These are phyloP conservation scores for Pleoardoris graminearum DNA, from an alignment of 2,329 filamentous ascomycete species.

Conservation along the genomic window DNA sequence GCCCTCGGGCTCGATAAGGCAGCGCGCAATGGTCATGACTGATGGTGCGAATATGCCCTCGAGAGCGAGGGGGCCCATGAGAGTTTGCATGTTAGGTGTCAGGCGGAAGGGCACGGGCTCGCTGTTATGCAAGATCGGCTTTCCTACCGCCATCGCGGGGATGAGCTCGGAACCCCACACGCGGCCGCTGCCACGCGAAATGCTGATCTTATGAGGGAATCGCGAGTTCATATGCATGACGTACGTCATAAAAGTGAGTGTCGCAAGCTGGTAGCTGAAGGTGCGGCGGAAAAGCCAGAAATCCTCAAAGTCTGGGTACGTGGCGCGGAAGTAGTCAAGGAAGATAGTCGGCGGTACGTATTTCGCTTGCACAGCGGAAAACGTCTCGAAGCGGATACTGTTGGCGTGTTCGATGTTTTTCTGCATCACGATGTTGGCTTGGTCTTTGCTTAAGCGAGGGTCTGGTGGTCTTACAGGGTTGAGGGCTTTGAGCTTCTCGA, in stretches of 20 bases:
- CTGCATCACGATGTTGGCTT: constrained; percentile 46
- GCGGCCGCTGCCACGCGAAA: constrained; percentile 83
- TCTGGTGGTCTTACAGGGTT: constrained; percentile 35
- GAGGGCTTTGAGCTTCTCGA: constrained; percentile 86
- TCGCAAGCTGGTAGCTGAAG: constrained; percentile 93
- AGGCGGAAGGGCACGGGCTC: constrained; percentile 97
- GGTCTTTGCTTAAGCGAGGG: not conserved
- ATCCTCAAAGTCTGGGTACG: constrained; percentile 85
- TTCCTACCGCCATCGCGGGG: constrained; percentile 80
- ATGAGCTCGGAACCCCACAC: constrained; percentile 97
- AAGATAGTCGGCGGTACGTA: constrained; percentile 83
- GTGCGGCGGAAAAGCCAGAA: constrained; percentile 99
- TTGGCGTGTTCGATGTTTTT: constrained; percentile 70
- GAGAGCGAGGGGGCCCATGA: constrained; percentile 94
- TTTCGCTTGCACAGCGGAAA: constrained; percentile 90
- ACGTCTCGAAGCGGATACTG: constrained; percentile 83
- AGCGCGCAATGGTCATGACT: constrained; percentile 94
- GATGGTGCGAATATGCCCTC: constrained; percentile 96
- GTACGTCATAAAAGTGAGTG: constrained; percentile 98
- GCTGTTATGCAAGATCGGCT: constrained; percentile 90
- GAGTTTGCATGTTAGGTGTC: constrained; percentile 90
- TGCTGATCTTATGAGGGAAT: constrained; percentile 93
- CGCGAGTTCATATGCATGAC: constrained; percentile 96
- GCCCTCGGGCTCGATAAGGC: constrained; percentile 76
- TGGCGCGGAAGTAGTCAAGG: constrained; percentile 85